phyloP scores from a whole-genome alignment of 1,284 basidiomycete species.

The Puccinia novopanici region DNA sequence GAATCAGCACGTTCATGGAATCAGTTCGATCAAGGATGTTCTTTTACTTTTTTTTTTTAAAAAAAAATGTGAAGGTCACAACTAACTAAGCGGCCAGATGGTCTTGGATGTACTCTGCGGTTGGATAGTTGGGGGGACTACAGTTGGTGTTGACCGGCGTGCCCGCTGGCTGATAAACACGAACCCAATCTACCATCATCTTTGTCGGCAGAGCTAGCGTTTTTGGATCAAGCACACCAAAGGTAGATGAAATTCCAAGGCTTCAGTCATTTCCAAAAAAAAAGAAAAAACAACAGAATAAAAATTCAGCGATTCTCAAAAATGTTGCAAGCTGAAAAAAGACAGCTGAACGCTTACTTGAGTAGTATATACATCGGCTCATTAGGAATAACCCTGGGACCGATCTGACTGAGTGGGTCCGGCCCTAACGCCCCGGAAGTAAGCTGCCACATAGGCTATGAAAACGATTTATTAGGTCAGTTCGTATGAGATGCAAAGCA shows the following conservation, averaged over 20 bases:
- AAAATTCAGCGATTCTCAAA: background rate
- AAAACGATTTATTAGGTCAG: conserved; percentile 66
- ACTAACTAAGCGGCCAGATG: conserved; percentile 46
- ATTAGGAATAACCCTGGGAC: conserved; percentile 73
- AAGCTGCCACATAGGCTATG: conserved; percentile 74
- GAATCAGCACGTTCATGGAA: background rate
- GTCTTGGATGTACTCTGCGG: conserved; percentile 68
- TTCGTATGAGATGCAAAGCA: conserved; percentile 67
- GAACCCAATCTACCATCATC: conserved; percentile 52
- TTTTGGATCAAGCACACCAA: conserved; percentile 52
- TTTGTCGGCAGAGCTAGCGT: conserved; percentile 52
- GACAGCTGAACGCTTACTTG: background rate
- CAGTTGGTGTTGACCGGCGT: conserved; percentile 75
- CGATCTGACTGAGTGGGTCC: conserved; percentile 69
- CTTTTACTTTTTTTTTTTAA: no score
- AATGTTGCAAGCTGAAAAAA: background rate
- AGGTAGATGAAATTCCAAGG: conserved; percentile 52
- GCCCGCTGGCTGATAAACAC: conserved; percentile 52
- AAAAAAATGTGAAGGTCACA: background rate
- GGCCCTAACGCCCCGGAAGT: conserved; percentile 71
- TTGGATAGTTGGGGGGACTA: conserved; percentile 76
- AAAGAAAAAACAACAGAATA: conserved; percentile 61
- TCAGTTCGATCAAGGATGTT: background rate
- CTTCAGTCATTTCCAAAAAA: conserved; percentile 52
- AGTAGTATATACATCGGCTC: conserved; percentile 65